Conservation (phyloP, 2,329 filamentous ascomycete genomes). For the Aspergillus quadricinctus region DNA sequence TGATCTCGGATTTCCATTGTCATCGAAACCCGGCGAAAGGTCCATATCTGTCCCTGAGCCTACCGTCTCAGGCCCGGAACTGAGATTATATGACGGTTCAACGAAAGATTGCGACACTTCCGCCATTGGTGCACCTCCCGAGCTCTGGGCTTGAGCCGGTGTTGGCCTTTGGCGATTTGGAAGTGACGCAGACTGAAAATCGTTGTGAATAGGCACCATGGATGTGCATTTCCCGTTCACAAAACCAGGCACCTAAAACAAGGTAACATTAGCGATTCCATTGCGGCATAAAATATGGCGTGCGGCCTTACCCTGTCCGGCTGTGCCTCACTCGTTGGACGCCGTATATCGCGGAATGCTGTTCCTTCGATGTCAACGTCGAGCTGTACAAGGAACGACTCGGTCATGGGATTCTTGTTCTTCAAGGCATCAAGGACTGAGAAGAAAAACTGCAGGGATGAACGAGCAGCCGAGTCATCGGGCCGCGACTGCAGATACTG, state of each 20-base stretch:
- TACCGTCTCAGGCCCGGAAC: constrained; percentile 1
- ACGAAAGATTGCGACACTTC: constrained; percentile 7
- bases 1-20: constrained; percentile 26
- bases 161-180: constrained; percentile 22
- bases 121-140: background rate
- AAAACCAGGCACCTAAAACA: background rate
- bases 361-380: constrained; percentile 79
- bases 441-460: constrained; percentile 85
- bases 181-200: constrained; percentile 14
- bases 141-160: background rate
- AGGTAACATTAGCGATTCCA: background rate
- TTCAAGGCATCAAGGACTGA: constrained; percentile 88
- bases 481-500: constrained; percentile 95
- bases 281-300: background rate
- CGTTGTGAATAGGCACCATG: background rate
- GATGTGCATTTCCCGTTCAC: background rate
- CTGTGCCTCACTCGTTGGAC: constrained; percentile 5
- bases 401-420: constrained; percentile 80
- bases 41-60: constrained; percentile 25
- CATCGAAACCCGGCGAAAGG: constrained; percentile 28
- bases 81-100: constrained; percentile 3
- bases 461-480: constrained; percentile 69
- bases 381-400: constrained; percentile 89
- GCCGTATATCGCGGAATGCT: constrained; percentile 25
- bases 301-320: constrained; percentile 7